Base-by-base conservation (phyloP, 352 stramenopile genomes). In the Aphanomyces stellatus region DNA sequence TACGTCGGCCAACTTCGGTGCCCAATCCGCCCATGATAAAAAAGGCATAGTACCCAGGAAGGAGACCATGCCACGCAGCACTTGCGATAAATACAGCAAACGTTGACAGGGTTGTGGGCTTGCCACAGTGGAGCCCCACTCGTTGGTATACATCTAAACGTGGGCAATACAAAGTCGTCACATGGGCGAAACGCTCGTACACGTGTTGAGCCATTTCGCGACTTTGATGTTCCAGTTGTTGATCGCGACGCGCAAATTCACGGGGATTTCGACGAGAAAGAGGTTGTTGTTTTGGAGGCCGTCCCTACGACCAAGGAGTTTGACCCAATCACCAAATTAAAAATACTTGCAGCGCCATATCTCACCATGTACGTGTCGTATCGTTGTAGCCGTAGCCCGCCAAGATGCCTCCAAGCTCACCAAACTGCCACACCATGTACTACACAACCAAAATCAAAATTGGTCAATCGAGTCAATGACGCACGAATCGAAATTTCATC, bases 181-280 rank as follows among this genome's bases (percentile, higher is more conserved):
- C n/a, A n/a, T n/a, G 17, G 24, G 24, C 13, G 70, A 53, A 22
- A 53, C 13, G 1, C 22, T 53, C 77, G 43, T 76, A 90, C 82
- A 94, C 22, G 86, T 92, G 71, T 94, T 92, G 67, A 90, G 88
- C 86, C 86, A 94, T 31, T 76, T 76, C 17, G 86, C 86, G 55
- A 94, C 86, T 17, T 85, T 85, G 49, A 88, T 94, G 73, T 94
- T 94, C 86, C 86, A 94, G 74, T 89, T 91, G 75, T 94, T 94
- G 67, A 92, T 92, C 25, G 81, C 84, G 22, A 91, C 84, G 48
- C 86, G 86, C 57, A 94, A 76, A 69, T 88, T 94, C n/a, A 78
- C 83, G n/a, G 86, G 86, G 2, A 91, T n/a, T 64, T 94, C 86
- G 8, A 94, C 86, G 40, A 81, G 90, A 4, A 94, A 66, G 41